Evolutionary conservation across 2,329 filamentous ascomycete species (phyloP).

Genomic region (Chrysoporthe puriensis): DNA sequence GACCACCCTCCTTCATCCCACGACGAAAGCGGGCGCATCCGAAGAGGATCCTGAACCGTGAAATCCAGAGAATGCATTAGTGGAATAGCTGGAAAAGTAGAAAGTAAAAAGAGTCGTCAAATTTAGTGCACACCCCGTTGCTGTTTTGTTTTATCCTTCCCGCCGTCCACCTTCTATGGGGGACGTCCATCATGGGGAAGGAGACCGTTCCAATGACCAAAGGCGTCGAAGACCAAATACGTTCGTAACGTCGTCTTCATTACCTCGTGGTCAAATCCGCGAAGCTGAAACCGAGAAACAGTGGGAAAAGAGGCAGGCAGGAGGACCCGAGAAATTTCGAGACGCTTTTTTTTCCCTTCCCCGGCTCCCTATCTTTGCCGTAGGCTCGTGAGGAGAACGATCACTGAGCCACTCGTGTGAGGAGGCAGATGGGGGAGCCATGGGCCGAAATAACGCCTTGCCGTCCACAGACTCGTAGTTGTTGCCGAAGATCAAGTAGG

Average conservation of each 20-base stretch:
- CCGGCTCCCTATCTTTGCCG: background rate
- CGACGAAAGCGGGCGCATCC: too few relatives aligned
- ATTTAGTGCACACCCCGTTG: background rate
- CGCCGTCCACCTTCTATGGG: background rate
- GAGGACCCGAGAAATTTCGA: background rate
- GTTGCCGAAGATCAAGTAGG: background rate
- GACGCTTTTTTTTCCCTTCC: too few relatives aligned
- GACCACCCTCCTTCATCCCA: background rate
- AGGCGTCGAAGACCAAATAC: slow-evolving; percentile 6
- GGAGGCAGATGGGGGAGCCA: background rate
- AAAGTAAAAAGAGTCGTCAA: background rate
- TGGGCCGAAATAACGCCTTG: background rate
- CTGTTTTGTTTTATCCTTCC: background rate
- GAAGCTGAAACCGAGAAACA: background rate
- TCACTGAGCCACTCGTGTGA: background rate
- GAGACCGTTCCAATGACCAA: slow-evolving; percentile 1
- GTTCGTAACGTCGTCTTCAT: slow-evolving; percentile 6
- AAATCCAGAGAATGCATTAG: background rate
- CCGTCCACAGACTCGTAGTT: background rate
- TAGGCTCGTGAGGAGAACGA: background rate
- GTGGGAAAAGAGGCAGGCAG: background rate
- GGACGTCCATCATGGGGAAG: background rate
- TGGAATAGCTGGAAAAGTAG: background rate
- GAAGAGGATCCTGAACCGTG: background rate
- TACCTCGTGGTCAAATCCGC: background rate